Percentiles rank a stretch among this genome's conserved stretches.
Evolutionary conservation across 2,329 filamentous ascomycete genomes (phyloP).

Genomic region (Colletotrichum cordylinicola): DNA sequence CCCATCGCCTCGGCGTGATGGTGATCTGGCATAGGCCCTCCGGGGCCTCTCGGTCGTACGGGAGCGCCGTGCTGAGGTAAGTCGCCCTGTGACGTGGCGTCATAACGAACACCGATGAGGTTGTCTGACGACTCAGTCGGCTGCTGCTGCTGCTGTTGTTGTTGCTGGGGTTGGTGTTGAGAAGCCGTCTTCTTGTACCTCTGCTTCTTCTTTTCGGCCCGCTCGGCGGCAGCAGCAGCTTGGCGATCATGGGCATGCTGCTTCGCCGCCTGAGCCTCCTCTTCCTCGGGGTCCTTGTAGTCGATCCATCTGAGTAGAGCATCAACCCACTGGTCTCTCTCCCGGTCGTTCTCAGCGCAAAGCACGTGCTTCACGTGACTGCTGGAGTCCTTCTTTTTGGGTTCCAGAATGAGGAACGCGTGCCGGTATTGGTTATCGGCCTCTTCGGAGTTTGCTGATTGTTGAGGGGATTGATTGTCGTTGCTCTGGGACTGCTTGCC

Average conservation of each 20-base stretch:
- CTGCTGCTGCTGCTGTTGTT: not conserved
- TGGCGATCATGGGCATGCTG: slow-evolving; percentile 45
- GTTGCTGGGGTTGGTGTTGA: slow-evolving; percentile 29
- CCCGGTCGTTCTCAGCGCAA: slow-evolving; percentile 91
- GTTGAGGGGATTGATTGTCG: slow-evolving; percentile 67
- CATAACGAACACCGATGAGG: slow-evolving; percentile 65
- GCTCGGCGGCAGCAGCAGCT: slow-evolving; percentile 33
- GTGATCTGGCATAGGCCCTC: slow-evolving; percentile 35
- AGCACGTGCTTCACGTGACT: slow-evolving; percentile 91
- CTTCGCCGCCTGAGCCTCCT: slow-evolving; percentile 41
- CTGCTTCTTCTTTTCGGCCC: slow-evolving; percentile 34
- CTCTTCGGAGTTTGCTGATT: slow-evolving; percentile 67
- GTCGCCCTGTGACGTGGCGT: slow-evolving; percentile 58
- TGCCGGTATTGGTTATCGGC: slow-evolving; percentile 94
- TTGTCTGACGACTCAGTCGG: slow-evolving; percentile 45
- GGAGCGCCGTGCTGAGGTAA: slow-evolving; percentile 48
- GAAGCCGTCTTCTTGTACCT: slow-evolving; percentile 33
- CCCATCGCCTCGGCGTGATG: slow-evolving; percentile 29
- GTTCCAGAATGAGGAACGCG: slow-evolving; percentile 92
- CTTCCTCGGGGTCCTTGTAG: slow-evolving; percentile 67
- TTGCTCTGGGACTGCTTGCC: slow-evolving; percentile 82
- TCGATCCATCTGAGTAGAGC: slow-evolving; percentile 90
- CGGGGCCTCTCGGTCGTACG: slow-evolving; percentile 41
- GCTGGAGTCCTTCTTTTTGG: slow-evolving; percentile 92
- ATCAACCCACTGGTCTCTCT: slow-evolving; percentile 94